A percentile compares a stretch with the other conserved stretches of the same genome.
Conservation (phyloP, 768 basidiomycete genomes). For the Termitomyces sp. region DNA sequence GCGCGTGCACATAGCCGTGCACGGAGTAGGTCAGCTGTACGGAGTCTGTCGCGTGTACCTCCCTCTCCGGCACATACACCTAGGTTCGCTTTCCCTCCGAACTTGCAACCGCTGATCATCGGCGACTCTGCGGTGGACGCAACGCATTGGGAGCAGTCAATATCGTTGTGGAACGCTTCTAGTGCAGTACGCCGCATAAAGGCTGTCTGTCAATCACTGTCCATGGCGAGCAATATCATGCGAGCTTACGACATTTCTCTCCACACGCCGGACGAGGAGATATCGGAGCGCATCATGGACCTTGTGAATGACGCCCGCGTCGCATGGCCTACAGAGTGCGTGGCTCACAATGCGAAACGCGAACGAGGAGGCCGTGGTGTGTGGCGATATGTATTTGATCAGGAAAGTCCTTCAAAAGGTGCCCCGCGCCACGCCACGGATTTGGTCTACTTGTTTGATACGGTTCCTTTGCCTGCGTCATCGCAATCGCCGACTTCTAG, state of each 20-base stretch:
- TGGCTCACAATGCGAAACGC: constrained; percentile 43
- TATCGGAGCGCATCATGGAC: constrained; percentile 64
- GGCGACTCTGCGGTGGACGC: constrained; percentile 68
- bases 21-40: constrained; percentile 16
- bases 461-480: constrained; percentile 48
- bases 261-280: constrained; percentile 58
- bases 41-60: constrained; percentile 13
- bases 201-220: constrained; percentile 68
- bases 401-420: constrained; percentile 63
- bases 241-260: constrained; percentile 68
- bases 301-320: constrained; percentile 71
- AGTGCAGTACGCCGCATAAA: constrained; percentile 63
- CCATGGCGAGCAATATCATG: constrained; percentile 54
- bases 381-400: constrained; percentile 81
- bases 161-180: constrained; percentile 57
- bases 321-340: constrained; percentile 72
- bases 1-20: constrained; percentile 16
- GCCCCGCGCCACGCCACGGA: constrained; percentile 69
- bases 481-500: constrained; percentile 11
- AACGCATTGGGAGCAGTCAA: constrained; percentile 53
- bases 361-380: constrained; percentile 55
- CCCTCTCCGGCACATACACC: constrained; percentile 17
- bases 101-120: constrained; percentile 65
- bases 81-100: constrained; percentile 19
- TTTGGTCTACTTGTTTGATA: constrained; percentile 76